A percentile compares a stretch with the other conserved stretches of the same genome.
Conservation (phyloP, 1,139 yeast species). For the Geotrichum histeridarum region DNA sequence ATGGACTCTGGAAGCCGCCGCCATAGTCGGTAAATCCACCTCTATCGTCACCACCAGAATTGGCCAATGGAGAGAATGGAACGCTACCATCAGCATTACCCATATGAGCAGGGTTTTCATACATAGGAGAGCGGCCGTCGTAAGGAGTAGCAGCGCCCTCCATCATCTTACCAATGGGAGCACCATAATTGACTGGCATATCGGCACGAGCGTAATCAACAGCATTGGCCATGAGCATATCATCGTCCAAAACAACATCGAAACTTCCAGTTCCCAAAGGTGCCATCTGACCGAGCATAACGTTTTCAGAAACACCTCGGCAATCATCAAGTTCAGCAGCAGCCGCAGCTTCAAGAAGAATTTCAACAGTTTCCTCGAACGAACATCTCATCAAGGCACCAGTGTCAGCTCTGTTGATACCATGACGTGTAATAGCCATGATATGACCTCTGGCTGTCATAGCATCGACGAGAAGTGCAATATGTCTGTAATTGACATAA, state of each 20-base stretch:
- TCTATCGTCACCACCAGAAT: slow-evolving; percentile 74
- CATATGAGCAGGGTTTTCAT: slow-evolving; percentile 58
- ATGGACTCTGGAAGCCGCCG: slow-evolving; percentile 48
- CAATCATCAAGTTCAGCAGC: slow-evolving; percentile 97
- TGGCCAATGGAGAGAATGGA: slow-evolving; percentile 83
- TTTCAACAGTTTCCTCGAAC: slow-evolving; percentile 98
- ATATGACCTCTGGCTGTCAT: slow-evolving; percentile 98
- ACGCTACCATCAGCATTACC: slow-evolving; percentile 70
- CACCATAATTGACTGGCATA: slow-evolving; percentile 36
- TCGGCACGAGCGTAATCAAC: slow-evolving; percentile 40
- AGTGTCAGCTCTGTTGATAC: slow-evolving; percentile 96
- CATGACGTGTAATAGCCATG: slow-evolving; percentile 99
- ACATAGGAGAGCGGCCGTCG: slow-evolving; percentile 70
- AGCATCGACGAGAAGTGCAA: slow-evolving; percentile 94
- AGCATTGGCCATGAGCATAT: slow-evolving; percentile 67
- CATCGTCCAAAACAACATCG: slow-evolving; percentile 92
- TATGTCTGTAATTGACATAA: slow-evolving; percentile 95
- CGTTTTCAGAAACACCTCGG: slow-evolving; percentile 97
- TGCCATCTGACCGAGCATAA: slow-evolving; percentile 96
- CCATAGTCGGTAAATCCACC: slow-evolving; percentile 96
- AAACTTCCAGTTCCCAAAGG: slow-evolving; percentile 98
- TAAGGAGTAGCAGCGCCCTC: slow-evolving; percentile 97
- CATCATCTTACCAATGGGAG: slow-evolving; percentile 30
- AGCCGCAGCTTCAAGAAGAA: slow-evolving; percentile 95
- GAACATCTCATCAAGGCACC: slow-evolving; percentile 99